Conservation (phyloP, 768 basidiomycete genomes). For the Podaxis pistillaris region DNA sequence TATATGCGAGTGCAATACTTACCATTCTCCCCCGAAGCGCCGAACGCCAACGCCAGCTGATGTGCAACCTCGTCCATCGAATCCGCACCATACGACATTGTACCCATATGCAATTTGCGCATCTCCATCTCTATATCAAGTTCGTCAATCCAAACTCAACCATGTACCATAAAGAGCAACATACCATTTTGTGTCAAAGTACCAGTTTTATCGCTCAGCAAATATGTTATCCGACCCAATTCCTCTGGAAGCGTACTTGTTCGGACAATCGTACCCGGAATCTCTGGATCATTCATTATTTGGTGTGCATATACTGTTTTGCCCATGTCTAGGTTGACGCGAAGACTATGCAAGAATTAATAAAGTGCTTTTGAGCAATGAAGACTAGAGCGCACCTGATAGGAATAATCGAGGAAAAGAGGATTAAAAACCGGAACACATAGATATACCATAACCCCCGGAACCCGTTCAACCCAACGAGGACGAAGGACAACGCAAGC, state of each 20-base stretch:
- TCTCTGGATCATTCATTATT: conserved; percentile 91
- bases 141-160: not conserved
- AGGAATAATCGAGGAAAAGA: conserved; percentile 98
- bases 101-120: conserved; percentile 98
- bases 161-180: not conserved
- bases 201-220: conserved; percentile 97
- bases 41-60: conserved; percentile 86
- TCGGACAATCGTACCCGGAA: conserved; percentile 92
- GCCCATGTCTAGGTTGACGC: conserved; percentile 99
- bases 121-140: conserved; percentile 51
- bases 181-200: conserved; percentile 95
- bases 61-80: conserved; percentile 99
- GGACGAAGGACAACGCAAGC: conserved; percentile 84
- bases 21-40: conserved; percentile 60
- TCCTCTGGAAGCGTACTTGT: conserved; percentile 99
- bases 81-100: conserved; percentile 94
- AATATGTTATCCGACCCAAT: conserved; percentile 90
- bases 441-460: conserved; percentile 95
- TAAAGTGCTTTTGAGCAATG: no score
- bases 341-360: conserved; percentile 54
- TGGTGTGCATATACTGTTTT: conserved; percentile 97
- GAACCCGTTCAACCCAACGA: conserved; percentile 96
- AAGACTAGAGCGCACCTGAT: conserved; percentile 68
- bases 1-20: not conserved
- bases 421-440: conserved; percentile 92